Conservation (phyloP, 306 rosid genomes). For the Morella rubra region DNA sequence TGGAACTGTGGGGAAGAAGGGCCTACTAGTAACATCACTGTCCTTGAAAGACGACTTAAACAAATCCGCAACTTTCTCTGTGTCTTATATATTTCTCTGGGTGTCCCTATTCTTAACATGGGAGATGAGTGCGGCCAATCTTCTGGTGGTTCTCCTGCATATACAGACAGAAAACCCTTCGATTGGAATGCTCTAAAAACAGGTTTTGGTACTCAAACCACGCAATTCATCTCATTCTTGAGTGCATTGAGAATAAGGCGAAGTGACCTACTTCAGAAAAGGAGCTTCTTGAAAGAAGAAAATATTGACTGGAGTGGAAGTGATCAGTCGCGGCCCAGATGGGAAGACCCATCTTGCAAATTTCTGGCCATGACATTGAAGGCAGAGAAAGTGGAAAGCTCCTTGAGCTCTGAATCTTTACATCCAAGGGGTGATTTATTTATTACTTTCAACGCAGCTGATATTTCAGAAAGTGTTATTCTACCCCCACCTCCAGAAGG, state of each 20-base stretch:
- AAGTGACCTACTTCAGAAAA: constrained; percentile 62
- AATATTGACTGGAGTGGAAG: constrained; percentile 72
- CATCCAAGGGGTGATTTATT: constrained; percentile 54
- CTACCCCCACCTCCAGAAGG: constrained; percentile 60
- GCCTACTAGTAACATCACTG: constrained; percentile 47
- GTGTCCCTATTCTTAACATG: constrained; percentile 92
- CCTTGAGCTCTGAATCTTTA: constrained; percentile 28
- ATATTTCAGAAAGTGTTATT: constrained; percentile 48
- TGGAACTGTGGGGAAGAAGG: constrained; percentile 99
- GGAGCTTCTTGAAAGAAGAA: constrained; percentile 66
- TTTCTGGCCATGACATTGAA: constrained; percentile 77
- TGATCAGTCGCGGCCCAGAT: constrained; percentile 59
- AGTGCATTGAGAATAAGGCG: constrained; percentile 61
- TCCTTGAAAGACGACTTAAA: constrained; percentile 76
- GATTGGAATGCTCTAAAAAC: constrained; percentile 65
- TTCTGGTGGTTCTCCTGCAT: constrained; percentile 61
- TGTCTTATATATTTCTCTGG: constrained; percentile 69
- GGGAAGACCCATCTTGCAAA: constrained; percentile 75
- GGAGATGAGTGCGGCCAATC: constrained; percentile 94
- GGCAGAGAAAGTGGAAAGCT: constrained; percentile 37
- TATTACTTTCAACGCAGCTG: constrained; percentile 69
- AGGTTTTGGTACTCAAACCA: constrained; percentile 65
- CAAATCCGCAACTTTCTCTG: constrained; percentile 81
- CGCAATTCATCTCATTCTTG: constrained; percentile 62
- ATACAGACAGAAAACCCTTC: constrained; percentile 46